Conservation (phyloP, 352 stramenopile species). For the Phytophthora citricola region DNA sequence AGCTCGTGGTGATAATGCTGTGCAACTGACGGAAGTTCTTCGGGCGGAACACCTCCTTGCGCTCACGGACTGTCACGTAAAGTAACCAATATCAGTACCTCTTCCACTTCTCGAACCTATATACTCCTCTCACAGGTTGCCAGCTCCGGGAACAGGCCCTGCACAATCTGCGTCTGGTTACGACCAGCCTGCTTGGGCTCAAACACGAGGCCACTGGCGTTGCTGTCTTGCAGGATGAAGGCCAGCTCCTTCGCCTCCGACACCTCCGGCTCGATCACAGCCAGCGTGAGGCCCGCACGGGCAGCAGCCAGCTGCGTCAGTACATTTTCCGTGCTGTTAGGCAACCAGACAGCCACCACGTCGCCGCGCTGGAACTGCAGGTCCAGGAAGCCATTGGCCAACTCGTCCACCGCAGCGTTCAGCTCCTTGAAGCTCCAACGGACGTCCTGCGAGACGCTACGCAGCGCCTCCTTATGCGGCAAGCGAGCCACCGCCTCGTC, state of each 20-base stretch:
- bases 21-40: constrained; percentile 85
- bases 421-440: constrained; percentile 90
- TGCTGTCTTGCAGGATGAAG: constrained; percentile 83
- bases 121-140: constrained; percentile 57
- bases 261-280: constrained; percentile 81
- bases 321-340: constrained; percentile 85
- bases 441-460: constrained; percentile 83
- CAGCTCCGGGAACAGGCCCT: constrained; percentile 78
- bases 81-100: neutral
- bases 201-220: constrained; percentile 82
- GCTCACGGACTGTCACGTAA: constrained; percentile 51
- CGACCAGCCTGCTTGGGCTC: constrained; percentile 82
- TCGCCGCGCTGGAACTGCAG: constrained; percentile 73
- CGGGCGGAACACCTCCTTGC: constrained; percentile 73
- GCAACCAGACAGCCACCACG: constrained; percentile 86
- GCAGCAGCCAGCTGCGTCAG: constrained; percentile 86
- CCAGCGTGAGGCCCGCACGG: constrained; percentile 83
- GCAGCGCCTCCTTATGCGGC: constrained; percentile 89
- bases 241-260: constrained; percentile 77
- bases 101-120: neutral
- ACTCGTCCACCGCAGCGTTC: constrained; percentile 71
- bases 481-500: constrained; percentile 80
- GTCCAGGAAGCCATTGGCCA: constrained; percentile 80
- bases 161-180: constrained; percentile 79
- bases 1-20: constrained; percentile 85